Evolutionary conservation across 1,284 basidiomycete genomes (phyloP), one percentile per base, ranked within the genome.

Genomic region (Flammula alnicola): DNA sequence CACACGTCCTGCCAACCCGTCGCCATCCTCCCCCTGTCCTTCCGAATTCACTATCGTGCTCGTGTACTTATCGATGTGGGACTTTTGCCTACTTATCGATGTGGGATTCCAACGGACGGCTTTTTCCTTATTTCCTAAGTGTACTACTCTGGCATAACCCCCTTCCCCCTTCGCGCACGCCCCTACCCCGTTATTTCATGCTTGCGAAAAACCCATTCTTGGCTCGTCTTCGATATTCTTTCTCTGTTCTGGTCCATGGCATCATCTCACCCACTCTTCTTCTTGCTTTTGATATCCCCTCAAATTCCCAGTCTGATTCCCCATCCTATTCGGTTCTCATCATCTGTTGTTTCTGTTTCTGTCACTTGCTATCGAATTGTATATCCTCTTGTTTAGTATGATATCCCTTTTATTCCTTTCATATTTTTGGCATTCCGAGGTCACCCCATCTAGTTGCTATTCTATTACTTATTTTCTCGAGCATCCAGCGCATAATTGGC

Each of bases 341-440:
- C 36, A 22, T n/a, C 38, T 54, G 49, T 58, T 53, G 51, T 55
- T 52, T 38, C 42, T n/a, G n/a, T n/a, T n/a, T n/a, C n/a, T n/a
- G n/a, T n/a, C n/a, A n/a, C 42, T 47, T 47, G 52, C 50, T 56
- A 49, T 54, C 49, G 51, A 47, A 47, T 54, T 54, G 43, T 50
- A 52, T 49, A 44, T 49, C 46, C 43, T 43, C 45, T 47, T 45
- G 38, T 45, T 48, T 41, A 43, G 16, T 35, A 49, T 36, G 35
- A 32, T 46, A 39, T 44, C 43, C 43, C 12, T 32, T n/a, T n/a
- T n/a, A n/a, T n/a, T n/a, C 32, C 27, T 44, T 32, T 33, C 43
- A 17, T 19, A 12, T 36, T 29, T 38, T 31, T 27, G 44, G 27
- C 23, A n/a, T n/a, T n/a, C 35, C 31, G 33, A 46, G 29, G 38